phyloP scores from a whole-genome alignment of 192 early-diverging fungal species.

The Podila epicladia region DNA sequence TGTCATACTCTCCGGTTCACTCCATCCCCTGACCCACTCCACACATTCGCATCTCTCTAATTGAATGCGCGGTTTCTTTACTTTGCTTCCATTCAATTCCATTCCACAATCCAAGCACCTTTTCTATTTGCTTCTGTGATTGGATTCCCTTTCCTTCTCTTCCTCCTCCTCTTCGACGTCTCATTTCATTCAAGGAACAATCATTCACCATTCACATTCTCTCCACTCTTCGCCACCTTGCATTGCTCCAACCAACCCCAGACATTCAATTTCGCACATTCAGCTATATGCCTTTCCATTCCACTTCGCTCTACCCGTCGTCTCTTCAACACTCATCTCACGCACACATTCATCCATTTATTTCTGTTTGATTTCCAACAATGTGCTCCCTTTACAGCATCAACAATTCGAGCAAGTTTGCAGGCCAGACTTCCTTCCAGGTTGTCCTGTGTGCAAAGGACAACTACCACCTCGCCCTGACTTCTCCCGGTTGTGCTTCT shows the following conservation, averaged over 20 bases:
- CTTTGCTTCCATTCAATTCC: background rate
- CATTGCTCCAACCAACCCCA: background rate
- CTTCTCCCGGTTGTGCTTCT: constrained; percentile 1
- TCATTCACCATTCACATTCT: background rate
- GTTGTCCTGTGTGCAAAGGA: constrained; percentile 32
- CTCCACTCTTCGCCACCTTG: background rate
- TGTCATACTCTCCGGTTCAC: too few relatives aligned
- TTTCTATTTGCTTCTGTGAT: background rate
- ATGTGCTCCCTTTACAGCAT: constrained; percentile 10
- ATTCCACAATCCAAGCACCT: too few relatives aligned
- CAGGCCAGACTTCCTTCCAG: background rate
- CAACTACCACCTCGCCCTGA: constrained; percentile 14
- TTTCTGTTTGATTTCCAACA: background rate
- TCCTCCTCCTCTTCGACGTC: background rate
- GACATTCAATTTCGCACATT: background rate
- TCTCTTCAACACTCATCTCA: background rate
- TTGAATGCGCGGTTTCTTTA: background rate
- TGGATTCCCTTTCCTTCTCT: background rate
- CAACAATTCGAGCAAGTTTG: constrained; percentile 6
- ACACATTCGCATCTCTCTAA: too few relatives aligned
- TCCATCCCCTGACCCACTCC: too few relatives aligned
- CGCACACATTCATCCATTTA: background rate
- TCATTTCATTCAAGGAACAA: too few relatives aligned
- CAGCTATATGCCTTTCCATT: background rate
- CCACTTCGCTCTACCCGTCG: background rate